Conservation (phyloP, 805 yeast genomes). For the Ogataea methanolica region DNA sequence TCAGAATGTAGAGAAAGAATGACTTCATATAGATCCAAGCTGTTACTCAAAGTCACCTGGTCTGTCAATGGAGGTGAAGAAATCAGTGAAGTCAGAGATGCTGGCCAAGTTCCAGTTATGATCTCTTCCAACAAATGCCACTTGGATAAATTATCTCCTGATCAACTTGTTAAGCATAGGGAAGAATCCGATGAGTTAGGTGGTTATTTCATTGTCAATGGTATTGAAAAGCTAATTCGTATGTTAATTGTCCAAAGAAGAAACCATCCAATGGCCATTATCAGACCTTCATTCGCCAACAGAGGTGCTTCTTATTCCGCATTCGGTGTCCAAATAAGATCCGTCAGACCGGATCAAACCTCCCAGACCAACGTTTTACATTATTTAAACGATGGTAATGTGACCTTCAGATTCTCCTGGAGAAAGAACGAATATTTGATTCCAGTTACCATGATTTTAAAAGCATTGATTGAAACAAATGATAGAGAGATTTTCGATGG, state of each 20-base stretch:
- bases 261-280: conserved; percentile 96
- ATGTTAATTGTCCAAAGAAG: conserved; percentile 98
- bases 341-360: conserved; percentile 94
- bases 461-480: conserved; percentile 84
- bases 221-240: conserved; percentile 93
- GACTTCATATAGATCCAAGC: conserved; percentile 72
- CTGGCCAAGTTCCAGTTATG: conserved; percentile 91
- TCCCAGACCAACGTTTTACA: conserved; percentile 98
- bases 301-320: conserved; percentile 89
- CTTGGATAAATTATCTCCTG: conserved; percentile 76
- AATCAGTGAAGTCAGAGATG: conserved; percentile 76
- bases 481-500: conserved; percentile 97
- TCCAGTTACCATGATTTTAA: conserved; percentile 88
- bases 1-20: conserved; percentile 88
- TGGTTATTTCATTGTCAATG: conserved; percentile 93
- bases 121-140: conserved; percentile 88
- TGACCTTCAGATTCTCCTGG: conserved; percentile 96
- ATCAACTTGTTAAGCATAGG: conserved; percentile 66
- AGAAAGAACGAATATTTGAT: conserved; percentile 91
- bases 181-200: conserved; percentile 97
- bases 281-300: conserved; percentile 89
- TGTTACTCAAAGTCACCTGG: conserved; percentile 79
- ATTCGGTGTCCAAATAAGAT: conserved; percentile 90
- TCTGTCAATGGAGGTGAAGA: conserved; percentile 85
- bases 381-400: conserved; percentile 92